Conservation (phyloP, 2,329 filamentous ascomycete species). For the Aspergillus bombycis region DNA sequence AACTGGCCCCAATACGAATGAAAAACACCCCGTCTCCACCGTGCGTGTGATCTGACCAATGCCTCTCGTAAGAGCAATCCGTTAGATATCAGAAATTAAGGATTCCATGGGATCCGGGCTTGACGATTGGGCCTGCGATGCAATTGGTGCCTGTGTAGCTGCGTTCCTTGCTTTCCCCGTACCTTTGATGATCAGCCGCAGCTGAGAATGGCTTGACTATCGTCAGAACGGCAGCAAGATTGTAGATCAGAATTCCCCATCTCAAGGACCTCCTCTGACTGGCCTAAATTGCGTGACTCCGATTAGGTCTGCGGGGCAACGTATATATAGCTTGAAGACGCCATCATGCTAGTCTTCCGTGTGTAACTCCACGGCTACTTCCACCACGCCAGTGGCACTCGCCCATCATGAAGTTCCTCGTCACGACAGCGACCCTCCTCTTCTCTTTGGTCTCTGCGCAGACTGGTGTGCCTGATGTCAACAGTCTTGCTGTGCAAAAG, state of each 20-base stretch:
- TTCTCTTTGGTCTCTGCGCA: background rate
- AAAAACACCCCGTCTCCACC: background rate
- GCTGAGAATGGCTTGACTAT: background rate
- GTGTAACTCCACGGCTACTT: background rate
- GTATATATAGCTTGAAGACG: background rate
- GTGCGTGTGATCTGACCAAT: background rate
- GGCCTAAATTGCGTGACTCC: background rate
- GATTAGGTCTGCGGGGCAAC: background rate
- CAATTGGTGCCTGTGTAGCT: background rate
- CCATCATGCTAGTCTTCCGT: background rate
- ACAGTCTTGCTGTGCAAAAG: slow-evolving; percentile 53
- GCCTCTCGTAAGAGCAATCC: background rate
- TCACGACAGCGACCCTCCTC: background rate
- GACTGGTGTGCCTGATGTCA: slow-evolving; percentile 2
- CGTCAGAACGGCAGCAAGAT: background rate
- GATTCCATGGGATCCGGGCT: background rate
- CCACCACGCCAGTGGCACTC: background rate
- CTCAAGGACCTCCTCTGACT: background rate
- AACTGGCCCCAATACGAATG: background rate
- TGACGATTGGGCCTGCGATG: background rate
- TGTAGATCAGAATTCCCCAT: background rate
- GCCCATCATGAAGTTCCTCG: slow-evolving; percentile 1
- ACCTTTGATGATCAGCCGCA: background rate
- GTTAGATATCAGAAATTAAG: background rate
- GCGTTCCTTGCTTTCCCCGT: background rate